Evolutionary conservation across 108 stramenopile genomes (phyloP).

Genomic region (Licmophora abbreviata): DNA sequence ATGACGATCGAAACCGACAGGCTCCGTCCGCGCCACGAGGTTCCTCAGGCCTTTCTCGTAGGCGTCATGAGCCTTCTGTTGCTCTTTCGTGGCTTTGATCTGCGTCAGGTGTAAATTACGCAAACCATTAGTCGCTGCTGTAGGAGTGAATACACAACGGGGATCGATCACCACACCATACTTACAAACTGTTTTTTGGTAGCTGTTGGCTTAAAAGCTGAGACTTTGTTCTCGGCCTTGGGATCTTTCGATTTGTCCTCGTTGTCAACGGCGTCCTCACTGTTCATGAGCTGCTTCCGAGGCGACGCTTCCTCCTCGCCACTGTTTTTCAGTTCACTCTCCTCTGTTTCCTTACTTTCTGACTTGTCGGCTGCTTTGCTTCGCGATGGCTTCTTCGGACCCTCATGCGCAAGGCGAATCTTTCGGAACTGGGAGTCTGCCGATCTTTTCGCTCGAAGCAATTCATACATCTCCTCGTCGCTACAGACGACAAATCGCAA

Average conservation of each 20-base stretch:
- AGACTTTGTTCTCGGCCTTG: constrained; percentile 15
- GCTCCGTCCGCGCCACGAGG: constrained; percentile 57
- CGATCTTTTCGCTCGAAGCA: constrained; percentile 51
- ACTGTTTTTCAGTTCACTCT: background rate
- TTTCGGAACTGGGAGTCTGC: constrained; percentile 59
- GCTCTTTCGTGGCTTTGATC: constrained; percentile 36
- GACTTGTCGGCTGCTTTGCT: background rate
- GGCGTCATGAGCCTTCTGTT: constrained; percentile 58
- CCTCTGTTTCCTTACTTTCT: background rate
- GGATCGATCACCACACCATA: background rate
- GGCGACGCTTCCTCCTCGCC: background rate
- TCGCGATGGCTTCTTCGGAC: constrained; percentile 33
- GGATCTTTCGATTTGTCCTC: constrained; percentile 11
- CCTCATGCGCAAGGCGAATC: constrained; percentile 49
- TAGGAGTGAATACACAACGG: background rate
- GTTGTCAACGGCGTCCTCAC: constrained; percentile 16
- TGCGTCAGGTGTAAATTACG: background rate
- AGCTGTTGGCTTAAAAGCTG: constrained; percentile 36
- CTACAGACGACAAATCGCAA: background rate
- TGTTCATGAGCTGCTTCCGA: constrained; percentile 7
- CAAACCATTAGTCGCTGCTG: background rate
- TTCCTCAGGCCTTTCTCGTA: constrained; percentile 61
- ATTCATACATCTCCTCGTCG: constrained; percentile 49
- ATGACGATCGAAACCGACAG: constrained; percentile 66
- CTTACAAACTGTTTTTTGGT: constrained; percentile 46